phyloP scores from a whole-genome alignment of 2,329 filamentous ascomycete species.

The Aspergillus vadensis region DNA sequence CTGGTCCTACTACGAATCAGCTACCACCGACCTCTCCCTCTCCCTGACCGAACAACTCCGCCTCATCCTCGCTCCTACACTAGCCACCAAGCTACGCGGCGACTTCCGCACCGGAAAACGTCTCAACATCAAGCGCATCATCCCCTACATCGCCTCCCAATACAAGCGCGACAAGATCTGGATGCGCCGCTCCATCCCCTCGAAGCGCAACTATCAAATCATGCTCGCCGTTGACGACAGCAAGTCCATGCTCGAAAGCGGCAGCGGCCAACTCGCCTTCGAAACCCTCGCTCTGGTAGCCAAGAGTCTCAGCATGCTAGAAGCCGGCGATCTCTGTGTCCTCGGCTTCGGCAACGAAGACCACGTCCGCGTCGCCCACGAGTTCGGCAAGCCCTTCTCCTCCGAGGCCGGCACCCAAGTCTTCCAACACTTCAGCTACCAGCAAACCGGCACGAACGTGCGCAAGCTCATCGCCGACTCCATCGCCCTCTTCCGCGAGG shows the following conservation, averaged over 20 bases:
- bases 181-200: slow-evolving; percentile 91
- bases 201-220: slow-evolving; percentile 94
- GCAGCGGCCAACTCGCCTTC: slow-evolving; percentile 78
- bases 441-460: slow-evolving; percentile 84
- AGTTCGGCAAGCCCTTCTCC: slow-evolving; percentile 79
- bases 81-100: slow-evolving; percentile 93
- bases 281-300: slow-evolving; percentile 92
- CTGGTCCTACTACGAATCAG: slow-evolving; percentile 82
- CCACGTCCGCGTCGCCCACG: slow-evolving; percentile 79
- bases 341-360: slow-evolving; percentile 78
- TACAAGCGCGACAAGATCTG: slow-evolving; percentile 99
- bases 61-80: slow-evolving; percentile 89
- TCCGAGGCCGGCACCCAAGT: slow-evolving; percentile 80
- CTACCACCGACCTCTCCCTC: slow-evolving; percentile 82
- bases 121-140: slow-evolving; percentile 99
- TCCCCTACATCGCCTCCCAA: slow-evolving; percentile 95
- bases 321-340: slow-evolving; percentile 90
- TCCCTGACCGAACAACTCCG: slow-evolving; percentile 92
- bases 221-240: slow-evolving; percentile 96
- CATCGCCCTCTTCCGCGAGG: slow-evolving; percentile 78
- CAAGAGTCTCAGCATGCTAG: slow-evolving; percentile 84
- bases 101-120: slow-evolving; percentile 97
- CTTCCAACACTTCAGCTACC: slow-evolving; percentile 81
- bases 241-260: slow-evolving; percentile 84
- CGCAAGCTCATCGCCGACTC: slow-evolving; percentile 73